Evolutionary conservation across 1,284 basidiomycete genomes (phyloP), one percentile per base, ranked within the genome.

Genomic region (Boletus smithii): DNA sequence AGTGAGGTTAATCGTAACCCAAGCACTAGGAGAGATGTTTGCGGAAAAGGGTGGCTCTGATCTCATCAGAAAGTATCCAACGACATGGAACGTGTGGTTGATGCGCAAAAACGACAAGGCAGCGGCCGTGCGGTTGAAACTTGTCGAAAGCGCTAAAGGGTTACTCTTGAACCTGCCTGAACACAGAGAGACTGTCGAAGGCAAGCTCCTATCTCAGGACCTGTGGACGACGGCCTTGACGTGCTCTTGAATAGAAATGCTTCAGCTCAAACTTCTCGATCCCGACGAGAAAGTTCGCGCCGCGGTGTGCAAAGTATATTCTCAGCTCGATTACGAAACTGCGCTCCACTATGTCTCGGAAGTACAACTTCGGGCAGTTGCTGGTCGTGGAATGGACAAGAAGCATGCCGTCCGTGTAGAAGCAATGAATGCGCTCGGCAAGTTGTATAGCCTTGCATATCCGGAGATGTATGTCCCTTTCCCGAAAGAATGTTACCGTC

Each of bases 201-300:
- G 89, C 85, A 52, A 63, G 58, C 42, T 29, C 32, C 44, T 16
- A 32, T 42, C 42, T 40, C 38, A 11, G 37, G 26, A 40, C 39
- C 23, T 27, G 22, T 49, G 36, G 22, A 49, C 14, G 30, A 23
- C 31, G 20, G 7, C 22, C 39, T 46, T 49, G 56, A 63, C 36
- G 30, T 38, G n/a, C 38, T 33, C 50, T 50, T 30, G 34, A 51
- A 20, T 58, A 88, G 90, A 80, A 8, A 70, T 80, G 13, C 69
- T 95, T 23, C 62, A 70, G n/a, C 64, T 70, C 11, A 92, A 94
- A 58, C 69, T 94, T 6, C 62, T 80, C 1, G 97, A 99, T 63
- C 83, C 90, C 0, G 97, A 99, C 55, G 97, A 99, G 56, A 90
- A 85, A 58, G 86, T 99, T 22, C 81, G 97, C 27, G 81, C 86